Percentiles rank a stretch among this genome's conserved stretches.
These are phyloP conservation scores for Begonia fuchsioides DNA, from an alignment of 306 rosid genomes.

Conservation along the genomic window DNA sequence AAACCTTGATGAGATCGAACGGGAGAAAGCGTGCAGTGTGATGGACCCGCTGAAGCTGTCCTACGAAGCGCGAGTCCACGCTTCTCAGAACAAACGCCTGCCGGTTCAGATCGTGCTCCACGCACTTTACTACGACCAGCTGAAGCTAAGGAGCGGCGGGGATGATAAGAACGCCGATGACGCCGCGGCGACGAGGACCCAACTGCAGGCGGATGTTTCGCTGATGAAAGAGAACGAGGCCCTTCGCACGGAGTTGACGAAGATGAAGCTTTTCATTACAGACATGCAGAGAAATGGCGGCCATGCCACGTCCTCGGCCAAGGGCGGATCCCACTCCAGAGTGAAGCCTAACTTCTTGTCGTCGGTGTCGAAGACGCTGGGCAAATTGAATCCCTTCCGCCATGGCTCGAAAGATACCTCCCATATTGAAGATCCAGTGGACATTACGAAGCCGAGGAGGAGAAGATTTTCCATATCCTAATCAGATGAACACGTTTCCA, in stretches of 20 bases:
- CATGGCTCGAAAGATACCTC: constrained; percentile 65
- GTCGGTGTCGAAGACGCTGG: constrained; percentile 48
- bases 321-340: not conserved
- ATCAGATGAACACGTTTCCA: not conserved
- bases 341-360: constrained; percentile 48
- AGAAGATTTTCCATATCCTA: constrained; percentile 72
- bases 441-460: constrained; percentile 57
- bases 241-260: constrained; percentile 46
- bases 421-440: constrained; percentile 35
- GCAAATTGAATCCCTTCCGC: constrained; percentile 70
- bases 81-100: constrained; percentile 80
- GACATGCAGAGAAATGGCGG: constrained; percentile 31
- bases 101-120: too few species aligned
- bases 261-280: constrained; percentile 62
- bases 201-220: constrained; percentile 50
- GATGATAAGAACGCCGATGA: constrained; percentile 13
- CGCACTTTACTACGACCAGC: constrained; percentile 73
- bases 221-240: constrained; percentile 68
- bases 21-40: constrained; percentile 79
- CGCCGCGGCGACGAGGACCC: constrained; percentile 18
- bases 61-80: constrained; percentile 78
- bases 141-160: constrained; percentile 56
- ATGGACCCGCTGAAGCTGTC: constrained; percentile 73
- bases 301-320: constrained; percentile 6
- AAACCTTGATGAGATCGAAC: constrained; percentile 65